These are phyloP conservation scores for Saccharomyces paradoxus DNA, from an alignment of 805 yeast species.

Conservation along the genomic window DNA sequence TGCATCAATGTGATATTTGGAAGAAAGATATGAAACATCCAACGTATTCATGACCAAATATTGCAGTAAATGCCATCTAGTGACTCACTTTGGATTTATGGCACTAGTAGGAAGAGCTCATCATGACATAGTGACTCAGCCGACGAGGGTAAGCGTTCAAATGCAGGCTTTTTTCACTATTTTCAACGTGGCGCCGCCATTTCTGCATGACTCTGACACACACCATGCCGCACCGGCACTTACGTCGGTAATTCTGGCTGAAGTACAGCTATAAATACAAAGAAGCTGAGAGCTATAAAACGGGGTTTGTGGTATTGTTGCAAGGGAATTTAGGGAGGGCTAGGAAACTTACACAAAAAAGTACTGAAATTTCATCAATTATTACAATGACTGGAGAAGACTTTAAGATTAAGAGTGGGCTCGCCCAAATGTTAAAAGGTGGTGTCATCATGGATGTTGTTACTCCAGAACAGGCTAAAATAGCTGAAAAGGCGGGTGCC, in stretches of 20 bases:
- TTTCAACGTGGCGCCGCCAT: neutral
- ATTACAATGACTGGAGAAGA: slow-evolving; percentile 10
- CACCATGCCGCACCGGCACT: neutral
- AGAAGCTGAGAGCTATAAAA: neutral
- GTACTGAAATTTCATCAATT: neutral
- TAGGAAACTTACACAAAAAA: neutral
- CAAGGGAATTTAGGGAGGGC: neutral
- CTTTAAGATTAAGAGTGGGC: slow-evolving; percentile 56
- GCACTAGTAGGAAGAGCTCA: neutral
- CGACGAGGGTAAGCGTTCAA: neutral
- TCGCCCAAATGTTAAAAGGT: slow-evolving; percentile 79
- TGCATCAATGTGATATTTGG: neutral
- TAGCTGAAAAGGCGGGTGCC: slow-evolving; percentile 78
- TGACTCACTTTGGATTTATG: neutral
- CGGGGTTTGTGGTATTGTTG: neutral
- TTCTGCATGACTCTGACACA: neutral
- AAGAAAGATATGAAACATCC: neutral
- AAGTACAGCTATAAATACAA: neutral
- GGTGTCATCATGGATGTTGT: slow-evolving; percentile 68
- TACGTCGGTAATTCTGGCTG: neutral
- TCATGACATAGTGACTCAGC: neutral
- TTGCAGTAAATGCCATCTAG: neutral
- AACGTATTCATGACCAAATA: neutral
- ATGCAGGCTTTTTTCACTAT: neutral
- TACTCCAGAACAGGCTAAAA: slow-evolving; percentile 65